These are phyloP conservation scores for Stentor coeruleus DNA, from an alignment of 73 alveolate species.

Conservation along the genomic window DNA sequence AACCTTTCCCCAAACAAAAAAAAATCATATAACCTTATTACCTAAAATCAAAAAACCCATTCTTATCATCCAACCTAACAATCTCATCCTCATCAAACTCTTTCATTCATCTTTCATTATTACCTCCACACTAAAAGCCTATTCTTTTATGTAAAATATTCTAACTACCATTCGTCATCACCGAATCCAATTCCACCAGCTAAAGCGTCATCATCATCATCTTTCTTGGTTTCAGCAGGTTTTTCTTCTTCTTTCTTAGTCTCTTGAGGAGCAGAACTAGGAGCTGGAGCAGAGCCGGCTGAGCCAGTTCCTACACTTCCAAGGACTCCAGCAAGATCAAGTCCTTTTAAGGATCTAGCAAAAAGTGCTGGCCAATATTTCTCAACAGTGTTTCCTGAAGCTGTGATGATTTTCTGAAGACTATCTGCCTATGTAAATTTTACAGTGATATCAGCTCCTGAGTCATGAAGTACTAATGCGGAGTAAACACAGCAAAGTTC, in stretches of 20 bases:
- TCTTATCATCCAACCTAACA: too few relatives aligned
- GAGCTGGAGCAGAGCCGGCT: slow-evolving; percentile 59
- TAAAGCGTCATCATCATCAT: slow-evolving; percentile 18
- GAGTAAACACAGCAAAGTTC: slow-evolving; percentile 87
- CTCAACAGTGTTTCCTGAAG: slow-evolving; percentile 84
- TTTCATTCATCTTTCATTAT: too few relatives aligned
- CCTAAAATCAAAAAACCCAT: too few relatives aligned
- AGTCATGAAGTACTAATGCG: slow-evolving; percentile 81
- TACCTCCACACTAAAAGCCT: too few relatives aligned
- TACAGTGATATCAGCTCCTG: slow-evolving; percentile 52
- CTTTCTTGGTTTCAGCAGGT: neutral
- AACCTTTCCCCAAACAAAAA: too few relatives aligned
- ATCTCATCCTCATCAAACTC: too few relatives aligned
- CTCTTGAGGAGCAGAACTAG: slow-evolving; percentile 29
- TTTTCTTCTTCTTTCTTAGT: slow-evolving; percentile 25
- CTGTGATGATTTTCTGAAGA: slow-evolving; percentile 65
- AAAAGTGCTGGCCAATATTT: slow-evolving; percentile 85
- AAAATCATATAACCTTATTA: too few relatives aligned
- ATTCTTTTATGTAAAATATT: too few relatives aligned
- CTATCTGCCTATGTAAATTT: slow-evolving; percentile 62
- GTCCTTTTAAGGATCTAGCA: slow-evolving; percentile 79
- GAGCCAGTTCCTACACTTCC: slow-evolving; percentile 64
- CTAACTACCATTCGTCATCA: slow-evolving; percentile 28
- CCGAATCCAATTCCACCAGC: slow-evolving; percentile 31
- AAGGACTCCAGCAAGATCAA: slow-evolving; percentile 59